Evolutionary conservation across 352 stramenopile genomes (phyloP), one percentile per base, ranked within the genome.

Genomic region (Pythium aristosporum): DNA sequence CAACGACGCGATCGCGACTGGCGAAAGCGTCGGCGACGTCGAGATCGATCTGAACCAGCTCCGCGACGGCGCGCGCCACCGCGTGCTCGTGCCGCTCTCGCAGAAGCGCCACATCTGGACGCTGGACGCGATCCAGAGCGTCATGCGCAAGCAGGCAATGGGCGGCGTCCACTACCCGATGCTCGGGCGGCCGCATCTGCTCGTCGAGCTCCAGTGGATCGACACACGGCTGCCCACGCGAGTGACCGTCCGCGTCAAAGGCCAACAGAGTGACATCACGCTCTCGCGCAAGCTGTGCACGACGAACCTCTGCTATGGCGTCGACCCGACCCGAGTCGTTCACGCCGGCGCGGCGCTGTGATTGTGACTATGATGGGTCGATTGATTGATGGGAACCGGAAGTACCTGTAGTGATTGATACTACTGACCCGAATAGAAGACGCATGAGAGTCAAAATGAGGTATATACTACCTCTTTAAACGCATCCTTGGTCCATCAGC

Each of bases 181-280:
- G 65, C 74, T 80, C 20, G 75, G 73, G 18, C 65, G 71, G 68
- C 76, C 78, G 44, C 76, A 86, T 36, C 16, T 86, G 34, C 63
- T 80, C 11, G 32, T 88, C 23, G 75, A 86, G 65, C 51, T 88
- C 43, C 79, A 88, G 61, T 85, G 77, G 77, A 79, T 88, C 63
- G 79, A 88, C 68, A 85, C 79, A 43, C 79, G 75, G 16, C 65
- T 88, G 65, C 79, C 77, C 12, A 81, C 79, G 5, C 66, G 69
- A 56, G 79, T 88, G 11, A 66, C 62, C 7, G 78, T 87, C 50
- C 72, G 66, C 39, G 60, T 79, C 49, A 66, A 73, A 30, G 62
- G 44, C 47, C 53, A 30, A 30, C 25, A 67, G n/a, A 63, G n/a
- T 32, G 37, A 49, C 42, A 41, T 73, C 60, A 41, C 56, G 56